phyloP scores from a whole-genome alignment of 1,284 basidiomycete species.

The Sporisorium iseilematis-ciliati region DNA sequence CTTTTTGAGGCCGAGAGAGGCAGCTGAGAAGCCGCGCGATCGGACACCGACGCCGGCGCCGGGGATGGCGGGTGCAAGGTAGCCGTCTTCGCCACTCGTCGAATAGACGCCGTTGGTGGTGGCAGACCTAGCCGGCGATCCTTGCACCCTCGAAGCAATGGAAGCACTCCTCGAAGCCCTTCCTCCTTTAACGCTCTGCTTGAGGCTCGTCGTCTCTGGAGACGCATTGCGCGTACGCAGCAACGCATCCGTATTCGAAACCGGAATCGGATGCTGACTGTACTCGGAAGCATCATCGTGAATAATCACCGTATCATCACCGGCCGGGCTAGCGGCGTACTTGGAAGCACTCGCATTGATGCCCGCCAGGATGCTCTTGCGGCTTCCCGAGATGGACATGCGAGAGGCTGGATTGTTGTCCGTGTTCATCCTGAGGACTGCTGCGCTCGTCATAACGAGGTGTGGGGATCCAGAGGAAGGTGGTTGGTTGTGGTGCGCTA shows the following conservation, averaged over 20 bases:
- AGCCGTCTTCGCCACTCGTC: conserved; percentile 12
- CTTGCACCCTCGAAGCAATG: conserved; percentile 20
- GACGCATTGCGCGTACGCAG: conserved; percentile 28
- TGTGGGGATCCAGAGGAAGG: not conserved
- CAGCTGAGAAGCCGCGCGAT: conserved; percentile 23
- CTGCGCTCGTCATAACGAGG: conserved; percentile 38
- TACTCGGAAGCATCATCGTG: conserved; percentile 23
- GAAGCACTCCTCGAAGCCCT: conserved; percentile 28
- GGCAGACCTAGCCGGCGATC: conserved; percentile 19
- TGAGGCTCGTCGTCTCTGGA: conserved; percentile 15
- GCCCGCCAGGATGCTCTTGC: conserved; percentile 47
- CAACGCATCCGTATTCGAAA: conserved; percentile 53
- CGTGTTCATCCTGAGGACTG: conserved; percentile 42
- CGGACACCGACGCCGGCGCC: conserved; percentile 6
- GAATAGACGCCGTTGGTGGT: conserved; percentile 5
- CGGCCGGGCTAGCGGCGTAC: conserved; percentile 2
- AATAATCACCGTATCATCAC: not conserved
- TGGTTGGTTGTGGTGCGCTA: not conserved
- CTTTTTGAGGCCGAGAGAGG: conserved; percentile 37
- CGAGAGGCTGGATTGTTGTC: conserved; percentile 18
- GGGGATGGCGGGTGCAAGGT: conserved; percentile 22
- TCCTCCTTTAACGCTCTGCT: conserved; percentile 13
- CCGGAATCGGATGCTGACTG: conserved; percentile 25
- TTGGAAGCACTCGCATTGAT: conserved; percentile 24
- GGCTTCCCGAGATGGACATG: conserved; percentile 33